These are phyloP conservation scores for Ocimum tenuiflorum DNA, from an alignment of 257 asterid genomes.

Conservation along the genomic window DNA sequence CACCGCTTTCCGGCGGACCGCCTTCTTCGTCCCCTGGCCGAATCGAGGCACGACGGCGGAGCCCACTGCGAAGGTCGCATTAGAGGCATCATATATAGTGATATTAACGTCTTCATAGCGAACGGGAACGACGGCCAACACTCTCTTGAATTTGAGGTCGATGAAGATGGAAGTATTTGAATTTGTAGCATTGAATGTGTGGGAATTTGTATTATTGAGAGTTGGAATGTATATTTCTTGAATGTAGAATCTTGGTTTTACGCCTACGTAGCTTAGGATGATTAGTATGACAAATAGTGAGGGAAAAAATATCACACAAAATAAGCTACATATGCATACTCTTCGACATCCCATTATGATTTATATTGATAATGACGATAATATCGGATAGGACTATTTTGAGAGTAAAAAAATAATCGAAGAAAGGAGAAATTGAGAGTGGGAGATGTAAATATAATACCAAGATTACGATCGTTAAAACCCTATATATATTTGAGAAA, in stretches of 20 bases:
- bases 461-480: too few relatives aligned
- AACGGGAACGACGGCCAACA: not conserved
- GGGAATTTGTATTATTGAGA: not conserved
- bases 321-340: not conserved
- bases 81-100: not conserved
- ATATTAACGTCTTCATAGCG: not conserved
- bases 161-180: conserved; percentile 12
- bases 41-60: not conserved
- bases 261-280: not conserved
- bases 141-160: conserved; percentile 5
- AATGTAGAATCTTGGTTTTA: not conserved
- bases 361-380: too few relatives aligned
- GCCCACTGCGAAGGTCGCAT: not conserved
- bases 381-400: too few relatives aligned
- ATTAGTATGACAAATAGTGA: not conserved
- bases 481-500: too few relatives aligned
- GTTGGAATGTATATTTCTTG: conserved; percentile 4
- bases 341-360: not conserved
- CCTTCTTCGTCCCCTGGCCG: not conserved
- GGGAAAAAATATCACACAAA: not conserved
- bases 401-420: too few relatives aligned
- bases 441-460: too few relatives aligned
- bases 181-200: not conserved
- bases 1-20: conserved; percentile 3
- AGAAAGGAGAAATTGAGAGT: too few relatives aligned